Evolutionary conservation across 176 grass and related monocot genomes (phyloP).

Genomic region (Rhipidocladum racemiflorum): DNA sequence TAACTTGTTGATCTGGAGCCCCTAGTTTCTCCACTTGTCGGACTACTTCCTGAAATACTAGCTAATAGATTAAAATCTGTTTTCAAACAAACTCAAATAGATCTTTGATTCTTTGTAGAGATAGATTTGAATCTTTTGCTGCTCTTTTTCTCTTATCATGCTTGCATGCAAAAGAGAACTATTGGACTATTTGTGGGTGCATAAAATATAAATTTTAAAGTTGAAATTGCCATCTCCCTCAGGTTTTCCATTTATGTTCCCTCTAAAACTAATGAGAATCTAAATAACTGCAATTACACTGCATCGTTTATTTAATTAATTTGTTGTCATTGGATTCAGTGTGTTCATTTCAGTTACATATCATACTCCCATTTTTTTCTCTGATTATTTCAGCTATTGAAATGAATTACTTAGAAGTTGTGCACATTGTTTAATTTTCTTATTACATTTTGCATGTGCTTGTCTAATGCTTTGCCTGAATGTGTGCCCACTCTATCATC

Average conservation of each 20-base stretch:
- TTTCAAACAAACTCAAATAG: neutral
- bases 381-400: neutral
- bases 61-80: neutral
- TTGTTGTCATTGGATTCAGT: neutral
- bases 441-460: neutral
- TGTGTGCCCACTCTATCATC: neutral
- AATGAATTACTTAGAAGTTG: neutral
- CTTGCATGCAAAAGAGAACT: neutral
- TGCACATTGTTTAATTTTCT: neutral
- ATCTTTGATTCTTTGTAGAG: neutral
- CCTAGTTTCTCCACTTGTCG: neutral
- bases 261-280: neutral
- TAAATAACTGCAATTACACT: neutral
- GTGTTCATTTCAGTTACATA: neutral
- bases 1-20: neutral
- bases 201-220: neutral
- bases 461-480: neutral
- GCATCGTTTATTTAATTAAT: neutral
- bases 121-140: neutral
- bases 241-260: neutral
- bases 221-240: neutral
- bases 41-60: neutral
- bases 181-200: neutral
- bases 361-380: neutral
- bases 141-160: neutral